Evolutionary conservation across 805 yeast genomes (phyloP), one percentile per base, ranked within the genome.

Genomic region (Scheffersomyces stipitis): DNA sequence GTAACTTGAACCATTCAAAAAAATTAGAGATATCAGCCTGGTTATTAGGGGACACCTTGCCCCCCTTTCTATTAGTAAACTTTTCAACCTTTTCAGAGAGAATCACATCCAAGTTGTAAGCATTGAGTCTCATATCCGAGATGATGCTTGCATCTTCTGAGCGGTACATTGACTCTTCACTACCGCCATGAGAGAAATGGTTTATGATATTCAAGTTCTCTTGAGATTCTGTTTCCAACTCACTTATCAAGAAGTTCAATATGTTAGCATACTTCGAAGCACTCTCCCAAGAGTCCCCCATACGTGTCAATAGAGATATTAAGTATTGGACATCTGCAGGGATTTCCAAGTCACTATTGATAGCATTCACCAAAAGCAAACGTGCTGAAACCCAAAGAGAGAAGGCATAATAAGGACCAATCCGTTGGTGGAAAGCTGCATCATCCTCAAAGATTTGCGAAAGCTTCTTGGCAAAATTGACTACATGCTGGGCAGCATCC

Each of bases 401-500:
- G 36, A 48, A 48, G 2, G 51, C 46, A 37, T 46, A 48, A 26
- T 44, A 43, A 2, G 53, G 53, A 1, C 53, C 53, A 23, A 46
- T 36, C 4, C 41, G 12, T 27, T 34, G 42, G 26, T 43, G 42
- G 4, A 46, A 12, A n/a, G 33, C 38, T 7, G 20, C 40, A 12
- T 37, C 31, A 4, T 27, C 12, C 13, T 35, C 30, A 13, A 41
- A 39, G 14, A 34, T 34, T 15, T 18, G 15, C 2, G 46, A 37
- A 7, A 40, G 37, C 5, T 38, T 12, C 23, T 40, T 33, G 2
- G 45, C 28, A 14, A 46, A 17, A 10, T 34, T 31, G 5, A 48
- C 15, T 5, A 48, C 35, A 16, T 26, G 30, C 16, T 37, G 34
- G 2, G 49, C 38, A 3, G 49, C 40, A 4, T 38, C 33, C 24